Evolutionary conservation across 2,329 filamentous ascomycete species (phyloP), one percentile per base, ranked within the genome.

Genomic region (Colletotrichum plurivorum): DNA sequence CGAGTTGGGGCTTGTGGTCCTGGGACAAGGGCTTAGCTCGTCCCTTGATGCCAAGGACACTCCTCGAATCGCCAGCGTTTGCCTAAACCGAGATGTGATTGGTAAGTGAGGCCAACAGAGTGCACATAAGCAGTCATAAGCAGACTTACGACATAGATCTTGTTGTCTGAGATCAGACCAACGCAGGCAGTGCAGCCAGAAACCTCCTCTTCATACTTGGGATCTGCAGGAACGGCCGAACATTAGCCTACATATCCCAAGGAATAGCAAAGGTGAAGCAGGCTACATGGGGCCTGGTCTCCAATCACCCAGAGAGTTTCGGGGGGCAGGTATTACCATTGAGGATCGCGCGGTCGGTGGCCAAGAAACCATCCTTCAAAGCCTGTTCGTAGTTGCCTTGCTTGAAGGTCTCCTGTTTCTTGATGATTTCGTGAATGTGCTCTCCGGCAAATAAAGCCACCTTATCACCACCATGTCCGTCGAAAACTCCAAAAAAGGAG

Each of bases 1-100:
- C 96, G 75, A 98, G 98, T 81, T 98, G 95, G 49, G 96, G 96
- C 84, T 99, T 99, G 87, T 99, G 96, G 81, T 99, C 96, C 79
- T 97, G 97, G n/a, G 96, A 99, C 70, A 99, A 87, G 60, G 96
- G 96, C 85, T 98, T 99, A 74, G 96, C 96, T 76, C 96, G 90
- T 73, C 96, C 96, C 85, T 98, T 99, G 77, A 99, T 94, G 76
- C 96, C 96, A 73, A 99, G 84, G 27, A 99, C 96, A 78, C 92
- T 94, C 85, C 96, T 91, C 72, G 96, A 99, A 81, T 99, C 96
- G 78, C 96, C 96, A 72, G 96, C 94, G 80, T 99, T 99, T 77
- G 94, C 96, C 96, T 99, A 75, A 62, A 63, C n/a, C 16, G 16
- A 15, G 22, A 27, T 46, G 20, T 25, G 57, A n/a, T 71, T 56